These are phyloP conservation scores for Fonsecaea nubica DNA, from an alignment of 2,329 filamentous ascomycete species.

Conservation along the genomic window DNA sequence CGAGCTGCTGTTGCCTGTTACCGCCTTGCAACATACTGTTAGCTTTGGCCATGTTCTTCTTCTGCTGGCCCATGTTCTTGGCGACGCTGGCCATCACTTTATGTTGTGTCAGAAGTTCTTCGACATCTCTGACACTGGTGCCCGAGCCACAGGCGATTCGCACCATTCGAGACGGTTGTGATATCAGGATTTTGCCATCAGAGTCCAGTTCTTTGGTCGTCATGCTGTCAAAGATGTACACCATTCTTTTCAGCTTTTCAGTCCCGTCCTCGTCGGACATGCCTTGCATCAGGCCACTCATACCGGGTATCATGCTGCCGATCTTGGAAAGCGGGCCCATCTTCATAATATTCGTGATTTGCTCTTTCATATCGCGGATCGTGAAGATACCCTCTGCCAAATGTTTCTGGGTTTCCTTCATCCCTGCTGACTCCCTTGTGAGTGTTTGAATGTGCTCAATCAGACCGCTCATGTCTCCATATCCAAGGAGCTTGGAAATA, in stretches of 20 bases:
- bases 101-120: constrained; percentile 96
- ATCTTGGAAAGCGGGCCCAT: constrained; percentile 98
- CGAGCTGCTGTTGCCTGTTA: constrained; percentile 83
- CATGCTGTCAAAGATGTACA: constrained; percentile 99
- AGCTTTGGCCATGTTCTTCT: constrained; percentile 96
- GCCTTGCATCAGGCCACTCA: constrained; percentile 84
- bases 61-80: constrained; percentile 97
- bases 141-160: constrained; percentile 88
- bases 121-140: constrained; percentile 88
- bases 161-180: constrained; percentile 91
- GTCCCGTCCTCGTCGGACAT: constrained; percentile 98
- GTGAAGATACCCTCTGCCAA: constrained; percentile 97
- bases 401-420: constrained; percentile 98
- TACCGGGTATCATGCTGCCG: constrained; percentile 97
- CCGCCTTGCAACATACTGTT: constrained; percentile 92
- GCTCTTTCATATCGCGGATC: constrained; percentile 89
- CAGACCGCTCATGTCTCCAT: constrained; percentile 94
- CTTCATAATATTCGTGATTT: constrained; percentile 98
- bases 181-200: constrained; percentile 91
- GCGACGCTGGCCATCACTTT: constrained; percentile 99
- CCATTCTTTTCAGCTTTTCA: constrained; percentile 93
- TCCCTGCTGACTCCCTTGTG: constrained; percentile 79
- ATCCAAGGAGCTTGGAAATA: constrained; percentile 89
- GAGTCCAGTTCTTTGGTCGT: constrained; percentile 93
- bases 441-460: constrained; percentile 96